Percentiles rank a stretch among this genome's conserved stretches.
Conservation (phyloP, 495 filamentous ascomycete species). For the Tricharina praecox region DNA sequence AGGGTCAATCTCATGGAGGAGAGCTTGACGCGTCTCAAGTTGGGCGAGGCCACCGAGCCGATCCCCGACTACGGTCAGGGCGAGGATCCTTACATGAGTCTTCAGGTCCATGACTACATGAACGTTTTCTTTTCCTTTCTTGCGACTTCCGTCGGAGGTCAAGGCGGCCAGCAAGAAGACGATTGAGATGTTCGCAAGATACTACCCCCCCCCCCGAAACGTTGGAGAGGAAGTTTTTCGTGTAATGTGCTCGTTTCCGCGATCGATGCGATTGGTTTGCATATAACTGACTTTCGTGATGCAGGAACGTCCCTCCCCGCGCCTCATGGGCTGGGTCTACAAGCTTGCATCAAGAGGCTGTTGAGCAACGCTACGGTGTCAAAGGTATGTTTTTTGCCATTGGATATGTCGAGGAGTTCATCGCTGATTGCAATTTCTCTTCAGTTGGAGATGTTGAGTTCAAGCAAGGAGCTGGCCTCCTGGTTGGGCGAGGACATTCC, state of each 20-base stretch:
- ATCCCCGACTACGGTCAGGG: slow-evolving; percentile 46
- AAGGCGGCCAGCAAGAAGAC: slow-evolving; percentile 58
- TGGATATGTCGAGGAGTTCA: slow-evolving; percentile 35
- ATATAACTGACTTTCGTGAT: no score
- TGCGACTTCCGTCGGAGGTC: slow-evolving; percentile 51
- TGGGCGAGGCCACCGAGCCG: slow-evolving; percentile 45
- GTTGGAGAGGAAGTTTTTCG: slow-evolving; percentile 76
- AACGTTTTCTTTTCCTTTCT: slow-evolving; percentile 64
- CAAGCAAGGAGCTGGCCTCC: slow-evolving; percentile 1
- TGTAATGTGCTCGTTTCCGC: slow-evolving; percentile 25
- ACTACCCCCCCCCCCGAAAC: slow-evolving; percentile 86
- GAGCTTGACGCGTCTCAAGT: slow-evolving; percentile 49
- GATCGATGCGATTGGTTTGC: no score
- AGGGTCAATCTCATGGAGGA: slow-evolving; percentile 75
- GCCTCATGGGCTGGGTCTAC: slow-evolving; percentile 83
- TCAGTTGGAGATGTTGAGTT: slow-evolving; percentile 3
- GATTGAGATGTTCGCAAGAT: slow-evolving; percentile 55
- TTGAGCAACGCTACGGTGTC: slow-evolving; percentile 60
- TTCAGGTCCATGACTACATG: slow-evolving; percentile 83
- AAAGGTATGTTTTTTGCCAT: slow-evolving; percentile 40
- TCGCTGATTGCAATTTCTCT: slow-evolving; percentile 4
- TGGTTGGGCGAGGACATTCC: slow-evolving; percentile 4
- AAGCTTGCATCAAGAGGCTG: slow-evolving; percentile 61
- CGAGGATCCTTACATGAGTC: slow-evolving; percentile 64
- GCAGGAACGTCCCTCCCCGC: slow-evolving; percentile 52